phyloP scores from a whole-genome alignment of 2,329 filamentous ascomycete genomes.

The Gaeumannomyces sp. region DNA sequence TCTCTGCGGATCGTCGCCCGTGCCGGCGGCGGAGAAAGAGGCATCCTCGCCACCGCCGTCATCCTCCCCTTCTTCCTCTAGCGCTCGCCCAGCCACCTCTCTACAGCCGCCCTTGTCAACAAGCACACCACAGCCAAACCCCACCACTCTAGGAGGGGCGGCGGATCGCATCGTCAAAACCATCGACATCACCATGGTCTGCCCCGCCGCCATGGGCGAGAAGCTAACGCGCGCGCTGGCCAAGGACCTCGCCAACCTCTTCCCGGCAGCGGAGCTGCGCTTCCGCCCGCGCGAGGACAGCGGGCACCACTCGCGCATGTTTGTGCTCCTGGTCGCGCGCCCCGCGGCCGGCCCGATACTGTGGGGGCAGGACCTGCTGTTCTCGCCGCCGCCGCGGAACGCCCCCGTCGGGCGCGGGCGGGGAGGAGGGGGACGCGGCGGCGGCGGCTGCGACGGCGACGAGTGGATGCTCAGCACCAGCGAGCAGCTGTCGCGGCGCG shows the following conservation, averaged over 20 bases:
- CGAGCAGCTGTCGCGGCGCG: slow-evolving; percentile 18
- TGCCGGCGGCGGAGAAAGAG: not conserved
- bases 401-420: slow-evolving; percentile 18
- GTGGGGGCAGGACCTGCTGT: slow-evolving; percentile 25
- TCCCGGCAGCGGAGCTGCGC: slow-evolving; percentile 36
- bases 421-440: not conserved
- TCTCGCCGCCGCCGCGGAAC: slow-evolving; percentile 25
- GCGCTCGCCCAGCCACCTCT: slow-evolving; percentile 15
- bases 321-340: slow-evolving; percentile 50
- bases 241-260: slow-evolving; percentile 32
- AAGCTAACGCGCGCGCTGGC: slow-evolving; percentile 34
- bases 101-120: slow-evolving; percentile 20
- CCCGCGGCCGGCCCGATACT: slow-evolving; percentile 24
- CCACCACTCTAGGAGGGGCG: not conserved
- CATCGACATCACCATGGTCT: slow-evolving; percentile 46
- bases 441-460: slow-evolving; percentile 16
- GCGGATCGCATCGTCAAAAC: slow-evolving; percentile 27
- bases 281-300: slow-evolving; percentile 47
- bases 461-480: slow-evolving; percentile 18
- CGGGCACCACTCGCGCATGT: slow-evolving; percentile 43
- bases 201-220: slow-evolving; percentile 37
- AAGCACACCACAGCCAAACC: slow-evolving; percentile 19
- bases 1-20: not conserved
- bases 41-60: too few relatives aligned
- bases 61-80: not conserved